Conservation (phyloP, 306 rosid genomes). For the Canavalia gladiata region DNA sequence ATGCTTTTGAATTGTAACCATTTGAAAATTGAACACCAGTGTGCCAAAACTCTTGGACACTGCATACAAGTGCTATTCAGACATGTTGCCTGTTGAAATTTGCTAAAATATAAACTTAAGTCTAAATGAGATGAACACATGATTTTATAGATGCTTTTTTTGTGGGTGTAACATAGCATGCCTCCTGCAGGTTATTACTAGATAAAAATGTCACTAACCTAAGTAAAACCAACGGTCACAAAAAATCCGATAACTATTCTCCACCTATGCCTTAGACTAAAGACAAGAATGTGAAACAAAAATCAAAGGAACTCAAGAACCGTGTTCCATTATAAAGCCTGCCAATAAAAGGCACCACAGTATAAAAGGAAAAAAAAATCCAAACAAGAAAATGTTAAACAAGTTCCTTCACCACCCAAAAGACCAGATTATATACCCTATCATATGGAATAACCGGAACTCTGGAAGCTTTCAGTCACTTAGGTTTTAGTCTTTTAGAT, state of each 20-base stretch:
- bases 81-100: slow-evolving; percentile 29
- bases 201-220: background rate
- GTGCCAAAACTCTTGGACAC: slow-evolving; percentile 26
- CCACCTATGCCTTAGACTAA: slow-evolving; percentile 18
- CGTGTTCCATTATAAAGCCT: background rate
- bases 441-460: background rate
- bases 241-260: background rate
- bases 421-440: slow-evolving; percentile 9
- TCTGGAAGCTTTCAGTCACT: slow-evolving; percentile 12
- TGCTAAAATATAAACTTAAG: slow-evolving; percentile 11
- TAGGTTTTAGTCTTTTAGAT: slow-evolving; percentile 22
- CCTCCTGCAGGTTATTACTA: slow-evolving; percentile 5
- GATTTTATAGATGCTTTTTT: slow-evolving; percentile 5
- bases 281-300: slow-evolving; percentile 6
- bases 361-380: background rate
- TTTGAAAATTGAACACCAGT: slow-evolving; percentile 3
- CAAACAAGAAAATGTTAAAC: background rate
- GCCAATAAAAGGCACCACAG: background rate
- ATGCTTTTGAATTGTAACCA: background rate
- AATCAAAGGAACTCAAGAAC: slow-evolving; percentile 3
- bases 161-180: slow-evolving; percentile 35
- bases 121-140: slow-evolving; percentile 20
- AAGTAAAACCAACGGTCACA: slow-evolving; percentile 33
- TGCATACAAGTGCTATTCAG: slow-evolving; percentile 13
- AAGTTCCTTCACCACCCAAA: slow-evolving; percentile 25